Evolutionary conservation across 2,329 filamentous ascomycete species (phyloP), one percentile per base, ranked within the genome.

Genomic region (Nakataea oryzae): DNA sequence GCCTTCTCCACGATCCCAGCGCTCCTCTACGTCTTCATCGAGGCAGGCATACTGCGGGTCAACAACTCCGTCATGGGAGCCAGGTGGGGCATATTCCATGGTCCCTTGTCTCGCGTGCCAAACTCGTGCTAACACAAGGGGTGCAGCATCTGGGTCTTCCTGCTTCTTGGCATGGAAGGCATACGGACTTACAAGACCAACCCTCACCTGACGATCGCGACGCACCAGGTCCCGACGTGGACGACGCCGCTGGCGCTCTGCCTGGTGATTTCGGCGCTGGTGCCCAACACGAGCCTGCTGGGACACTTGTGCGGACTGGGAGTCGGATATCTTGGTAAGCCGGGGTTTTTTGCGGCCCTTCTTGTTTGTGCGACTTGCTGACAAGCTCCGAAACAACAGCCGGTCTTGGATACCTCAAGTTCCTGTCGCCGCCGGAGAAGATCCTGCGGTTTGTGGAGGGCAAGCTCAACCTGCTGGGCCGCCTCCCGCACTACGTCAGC

Each of bases 401-500:
- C 78, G 93, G 91, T 3, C 78, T 96, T 63, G 93, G 93, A 58
- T 96, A 93, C 72, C 85, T 97, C 68, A 93, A 91, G 73, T 88
- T 96, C 70, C 81, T 97, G 54, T 90, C 91, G 21, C 95, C 95
- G 27, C 93, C 91, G 2, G 95, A 97, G 75, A 90, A 89, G 82
- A 83, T 89, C 30, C 79, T 97, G 62, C 84, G 92, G 66, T 97
- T 89, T 86, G 82, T 97, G 62, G 95, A 99, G 76, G 85, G 84
- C 24, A 96, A 93, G 72, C 77, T 97, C 64, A 95, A 96, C 70
- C 80, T 97, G 12, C 80, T 96, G 27, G 90, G 86, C 26, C 82
- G 91, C 63, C 76, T 97, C 29, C 93, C 93, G 57, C 91, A 96
- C 75, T 97, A 96, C 70, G 89, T 97, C 58, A 96, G 90, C 62